Percentiles rank a stretch among this genome's conserved stretches.
Conservation (phyloP, 2,329 filamentous ascomycete species). For the Phialemoniopsis sp. region DNA sequence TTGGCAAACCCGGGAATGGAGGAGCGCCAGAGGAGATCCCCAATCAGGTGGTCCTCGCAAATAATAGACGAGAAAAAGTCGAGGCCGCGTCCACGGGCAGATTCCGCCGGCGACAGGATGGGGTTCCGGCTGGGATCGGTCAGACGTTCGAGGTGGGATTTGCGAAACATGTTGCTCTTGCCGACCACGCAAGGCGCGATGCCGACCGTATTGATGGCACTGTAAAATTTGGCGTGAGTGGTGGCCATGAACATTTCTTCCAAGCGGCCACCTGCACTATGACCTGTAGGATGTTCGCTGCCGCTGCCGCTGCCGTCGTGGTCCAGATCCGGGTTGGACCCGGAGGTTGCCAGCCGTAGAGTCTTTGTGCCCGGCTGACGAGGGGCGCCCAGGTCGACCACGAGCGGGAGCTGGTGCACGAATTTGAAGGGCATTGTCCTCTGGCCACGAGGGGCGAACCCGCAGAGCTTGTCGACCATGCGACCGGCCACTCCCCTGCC, state of each 20-base stretch:
- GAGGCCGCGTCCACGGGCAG: constrained; percentile 59
- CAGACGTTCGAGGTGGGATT: constrained; percentile 78
- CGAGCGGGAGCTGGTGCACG: constrained; percentile 88
- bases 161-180: constrained; percentile 98
- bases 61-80: constrained; percentile 95
- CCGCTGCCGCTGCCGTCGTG: too few relatives aligned
- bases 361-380: constrained; percentile 20
- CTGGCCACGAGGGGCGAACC: constrained; percentile 45
- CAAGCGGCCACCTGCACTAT: constrained; percentile 53
- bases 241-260: constrained; percentile 96
- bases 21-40: constrained; percentile 84
- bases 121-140: constrained; percentile 46
- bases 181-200: constrained; percentile 92
- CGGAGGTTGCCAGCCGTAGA: not conserved
- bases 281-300: too few relatives aligned
- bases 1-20: constrained; percentile 61
- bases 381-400: constrained; percentile 61
- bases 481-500: constrained; percentile 72
- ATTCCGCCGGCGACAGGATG: constrained; percentile 28
- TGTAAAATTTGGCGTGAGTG: constrained; percentile 95
- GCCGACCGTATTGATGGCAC: constrained; percentile 89
- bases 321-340: constrained; percentile 11
- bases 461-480: constrained; percentile 85
- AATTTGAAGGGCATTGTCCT: constrained; percentile 69
- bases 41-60: constrained; percentile 95